A percentile compares a stretch with the other conserved stretches of the same genome.
phyloP scores from a whole-genome alignment of 768 basidiomycete species.

The Phlegmacium glaucopus region DNA sequence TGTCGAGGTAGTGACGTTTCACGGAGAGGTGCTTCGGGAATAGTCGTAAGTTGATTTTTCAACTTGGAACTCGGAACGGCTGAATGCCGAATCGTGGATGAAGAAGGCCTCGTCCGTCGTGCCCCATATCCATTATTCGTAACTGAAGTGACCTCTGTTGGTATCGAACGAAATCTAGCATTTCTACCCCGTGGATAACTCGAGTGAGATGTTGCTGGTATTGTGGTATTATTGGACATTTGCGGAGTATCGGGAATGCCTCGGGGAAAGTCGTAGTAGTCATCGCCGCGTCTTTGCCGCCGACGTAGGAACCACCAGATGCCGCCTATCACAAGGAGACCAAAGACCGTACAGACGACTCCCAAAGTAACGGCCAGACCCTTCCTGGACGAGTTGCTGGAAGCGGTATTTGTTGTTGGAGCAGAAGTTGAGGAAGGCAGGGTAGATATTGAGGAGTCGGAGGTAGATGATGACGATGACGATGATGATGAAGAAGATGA shows the following conservation, averaged over 20 bases:
- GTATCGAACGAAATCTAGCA: background rate
- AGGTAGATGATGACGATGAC: slow-evolving; percentile 3
- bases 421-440: slow-evolving; percentile 4
- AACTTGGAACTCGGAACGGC: background rate
- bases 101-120: background rate
- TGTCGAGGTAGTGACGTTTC: no score
- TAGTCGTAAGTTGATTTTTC: background rate
- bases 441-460: slow-evolving; percentile 4
- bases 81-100: no score
- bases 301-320: slow-evolving; percentile 11
- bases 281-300: slow-evolving; percentile 2
- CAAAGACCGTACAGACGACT: slow-evolving; percentile 13
- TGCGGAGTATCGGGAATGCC: background rate
- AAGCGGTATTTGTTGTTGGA: background rate
- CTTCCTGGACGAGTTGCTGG: slow-evolving; percentile 4
- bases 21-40: background rate
- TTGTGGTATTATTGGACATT: background rate
- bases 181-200: no score
- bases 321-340: slow-evolving; percentile 8
- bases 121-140: background rate
- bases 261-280: slow-evolving; percentile 4
- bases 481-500: slow-evolving; percentile 3
- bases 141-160: background rate
- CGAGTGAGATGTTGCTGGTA: background rate
- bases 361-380: slow-evolving; percentile 13